Percentiles rank a stretch among this genome's conserved stretches.
These are phyloP conservation scores for Fusarium sp. DNA, from an alignment of 2,329 filamentous ascomycete species.

Conservation along the genomic window DNA sequence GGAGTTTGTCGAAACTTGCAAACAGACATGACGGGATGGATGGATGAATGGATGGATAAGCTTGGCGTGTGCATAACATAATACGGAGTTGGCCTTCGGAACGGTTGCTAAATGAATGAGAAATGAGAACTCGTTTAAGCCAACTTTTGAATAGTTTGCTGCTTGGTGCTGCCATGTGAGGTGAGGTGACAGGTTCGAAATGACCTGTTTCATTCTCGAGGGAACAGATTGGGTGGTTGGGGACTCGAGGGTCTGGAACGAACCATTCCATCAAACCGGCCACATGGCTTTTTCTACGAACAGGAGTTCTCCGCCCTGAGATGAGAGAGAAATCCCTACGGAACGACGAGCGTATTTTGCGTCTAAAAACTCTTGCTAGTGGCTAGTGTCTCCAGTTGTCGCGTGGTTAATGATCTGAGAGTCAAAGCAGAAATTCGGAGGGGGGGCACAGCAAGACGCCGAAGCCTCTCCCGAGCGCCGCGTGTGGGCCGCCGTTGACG, in stretches of 20 bases:
- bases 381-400: conserved; percentile 12
- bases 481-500: conserved; percentile 9
- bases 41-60: conserved; percentile 19
- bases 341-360: neutral
- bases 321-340: neutral
- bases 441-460: neutral
- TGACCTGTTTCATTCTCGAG: neutral
- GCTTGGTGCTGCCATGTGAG: neutral
- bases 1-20: conserved; percentile 30
- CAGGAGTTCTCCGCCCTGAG: neutral
- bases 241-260: conserved; percentile 13
- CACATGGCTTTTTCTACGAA: conserved; percentile 4
- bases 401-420: conserved; percentile 13
- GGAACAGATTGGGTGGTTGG: neutral
- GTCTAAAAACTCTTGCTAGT: neutral
- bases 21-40: neutral
- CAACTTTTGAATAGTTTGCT: conserved; percentile 8
- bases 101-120: conserved; percentile 48
- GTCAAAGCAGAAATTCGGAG: neutral
- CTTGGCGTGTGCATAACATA: conserved; percentile 44
- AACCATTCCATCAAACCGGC: neutral
- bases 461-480: conserved; percentile 10
- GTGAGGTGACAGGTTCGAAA: conserved; percentile 7
- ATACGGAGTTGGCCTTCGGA: conserved; percentile 40
- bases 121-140: conserved; percentile 45